Conservation (phyloP, 352 stramenopile genomes). For the Phytophthora colocasiae region DNA sequence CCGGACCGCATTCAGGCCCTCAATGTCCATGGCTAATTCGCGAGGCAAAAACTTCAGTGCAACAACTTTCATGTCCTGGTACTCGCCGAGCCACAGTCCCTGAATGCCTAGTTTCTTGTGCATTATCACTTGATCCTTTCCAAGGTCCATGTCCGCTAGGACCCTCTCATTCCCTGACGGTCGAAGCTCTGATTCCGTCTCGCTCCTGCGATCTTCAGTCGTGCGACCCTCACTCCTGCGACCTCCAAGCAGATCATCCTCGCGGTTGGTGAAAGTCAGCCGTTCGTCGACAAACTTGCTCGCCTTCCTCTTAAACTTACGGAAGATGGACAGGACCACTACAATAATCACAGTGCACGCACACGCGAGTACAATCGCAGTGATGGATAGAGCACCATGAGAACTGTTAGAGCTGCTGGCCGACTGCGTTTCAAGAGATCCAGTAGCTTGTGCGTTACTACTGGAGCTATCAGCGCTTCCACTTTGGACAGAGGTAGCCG, state of each 20-base stretch:
- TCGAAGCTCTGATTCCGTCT: slow-evolving; percentile 7
- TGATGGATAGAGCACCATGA: slow-evolving; percentile 16
- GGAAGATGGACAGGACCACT: slow-evolving; percentile 46
- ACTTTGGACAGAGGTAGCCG: slow-evolving; percentile 9
- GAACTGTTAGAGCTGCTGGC: slow-evolving; percentile 7
- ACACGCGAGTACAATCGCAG: slow-evolving; percentile 32
- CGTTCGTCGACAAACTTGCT: slow-evolving; percentile 46
- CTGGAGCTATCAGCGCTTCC: slow-evolving; percentile 3
- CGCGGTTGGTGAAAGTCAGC: slow-evolving; percentile 41
- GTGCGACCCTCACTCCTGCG: slow-evolving; percentile 32
- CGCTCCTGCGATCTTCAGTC: slow-evolving; percentile 16
- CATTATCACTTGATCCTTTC: slow-evolving; percentile 51
- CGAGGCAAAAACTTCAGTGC: slow-evolving; percentile 58
- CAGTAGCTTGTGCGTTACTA: slow-evolving; percentile 10
- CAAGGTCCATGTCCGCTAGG: slow-evolving; percentile 58
- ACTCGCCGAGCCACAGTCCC: slow-evolving; percentile 60
- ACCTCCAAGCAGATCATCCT: slow-evolving; percentile 32
- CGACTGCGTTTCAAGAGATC: slow-evolving; percentile 30
- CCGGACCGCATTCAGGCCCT: slow-evolving; percentile 56
- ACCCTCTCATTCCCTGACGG: slow-evolving; percentile 26
- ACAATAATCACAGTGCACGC: slow-evolving; percentile 37
- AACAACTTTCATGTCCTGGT: slow-evolving; percentile 55
- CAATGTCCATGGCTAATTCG: slow-evolving; percentile 42
- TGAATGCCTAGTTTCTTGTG: slow-evolving; percentile 64
- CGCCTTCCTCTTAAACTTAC: slow-evolving; percentile 45